Evolutionary conservation across 176 grass and related monocot genomes (phyloP).

Genomic region (Luzula sylvatica): DNA sequence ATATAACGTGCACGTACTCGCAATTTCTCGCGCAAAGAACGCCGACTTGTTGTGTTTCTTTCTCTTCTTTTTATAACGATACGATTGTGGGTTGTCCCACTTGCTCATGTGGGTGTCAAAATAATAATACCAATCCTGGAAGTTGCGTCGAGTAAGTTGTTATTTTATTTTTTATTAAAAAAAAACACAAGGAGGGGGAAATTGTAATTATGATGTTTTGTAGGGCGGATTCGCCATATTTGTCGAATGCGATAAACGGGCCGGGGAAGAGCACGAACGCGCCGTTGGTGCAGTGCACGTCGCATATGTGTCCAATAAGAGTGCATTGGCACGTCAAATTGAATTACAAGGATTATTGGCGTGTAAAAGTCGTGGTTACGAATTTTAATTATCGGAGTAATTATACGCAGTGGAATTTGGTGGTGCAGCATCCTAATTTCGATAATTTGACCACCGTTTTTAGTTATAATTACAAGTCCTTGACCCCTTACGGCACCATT

Average conservation of each 20-base stretch:
- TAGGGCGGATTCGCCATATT: slow-evolving; percentile 53
- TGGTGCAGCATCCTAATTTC: slow-evolving; percentile 60
- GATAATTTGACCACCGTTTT: slow-evolving; percentile 49
- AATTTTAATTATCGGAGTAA: slow-evolving; percentile 82
- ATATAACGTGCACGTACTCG: slow-evolving; percentile 62
- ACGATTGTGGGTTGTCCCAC: slow-evolving; percentile 62
- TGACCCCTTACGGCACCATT: slow-evolving; percentile 47
- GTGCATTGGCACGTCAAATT: slow-evolving; percentile 81
- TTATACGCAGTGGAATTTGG: slow-evolving; percentile 71
- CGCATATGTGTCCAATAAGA: slow-evolving; percentile 72
- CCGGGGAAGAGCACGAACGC: slow-evolving; percentile 28
- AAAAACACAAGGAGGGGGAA: too few relatives aligned
- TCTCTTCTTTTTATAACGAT: slow-evolving; percentile 70
- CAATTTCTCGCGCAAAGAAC: slow-evolving; percentile 61
- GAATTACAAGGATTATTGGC: slow-evolving; percentile 67
- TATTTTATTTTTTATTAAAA: too few relatives aligned
- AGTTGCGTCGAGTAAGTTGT: slow-evolving; percentile 70
- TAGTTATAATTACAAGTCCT: slow-evolving; percentile 60
- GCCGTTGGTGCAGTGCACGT: slow-evolving; percentile 51
- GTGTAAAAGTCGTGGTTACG: slow-evolving; percentile 50
- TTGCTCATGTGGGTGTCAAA: slow-evolving; percentile 59
- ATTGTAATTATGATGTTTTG: background rate
- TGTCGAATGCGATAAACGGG: slow-evolving; percentile 43
- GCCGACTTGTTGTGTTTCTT: slow-evolving; percentile 60
- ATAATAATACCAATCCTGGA: slow-evolving; percentile 51